phyloP scores from a whole-genome alignment of 345 rosid genomes.

The Dipteronia dyeriana region DNA sequence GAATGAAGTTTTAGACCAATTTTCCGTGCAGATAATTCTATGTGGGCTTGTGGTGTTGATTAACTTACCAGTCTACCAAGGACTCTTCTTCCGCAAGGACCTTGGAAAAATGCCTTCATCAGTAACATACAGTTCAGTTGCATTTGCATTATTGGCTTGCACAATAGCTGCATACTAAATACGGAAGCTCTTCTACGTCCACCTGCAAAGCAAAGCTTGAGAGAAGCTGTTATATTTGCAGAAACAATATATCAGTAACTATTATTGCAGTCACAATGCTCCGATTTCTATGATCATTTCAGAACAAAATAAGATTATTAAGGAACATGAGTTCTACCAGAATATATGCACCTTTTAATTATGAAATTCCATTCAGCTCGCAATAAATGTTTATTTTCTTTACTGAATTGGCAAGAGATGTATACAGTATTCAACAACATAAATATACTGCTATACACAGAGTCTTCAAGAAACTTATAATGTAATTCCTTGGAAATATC shows the following conservation, averaged over 20 bases:
- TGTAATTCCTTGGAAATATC: neutral
- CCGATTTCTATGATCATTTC: neutral
- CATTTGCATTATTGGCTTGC: conserved; percentile 34
- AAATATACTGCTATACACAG: neutral
- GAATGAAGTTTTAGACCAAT: conserved; percentile 12
- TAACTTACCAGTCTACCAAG: conserved; percentile 39
- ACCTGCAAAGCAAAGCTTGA: neutral
- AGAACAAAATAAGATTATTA: neutral
- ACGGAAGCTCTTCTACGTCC: neutral
- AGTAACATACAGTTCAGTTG: conserved; percentile 22
- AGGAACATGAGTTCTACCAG: neutral
- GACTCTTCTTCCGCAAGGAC: conserved; percentile 42
- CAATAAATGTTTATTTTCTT: neutral
- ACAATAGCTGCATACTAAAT: conserved; percentile 17
- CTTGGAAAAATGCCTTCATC: conserved; percentile 43
- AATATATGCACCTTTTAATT: neutral
- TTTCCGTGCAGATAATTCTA: conserved; percentile 37
- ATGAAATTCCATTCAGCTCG: no score
- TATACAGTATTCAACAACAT: neutral
- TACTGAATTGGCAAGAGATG: neutral
- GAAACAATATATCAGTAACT: neutral
- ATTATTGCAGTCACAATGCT: neutral
- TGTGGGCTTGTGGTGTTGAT: conserved; percentile 31
- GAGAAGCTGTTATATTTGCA: neutral
- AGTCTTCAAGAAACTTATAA: neutral